Conservation (phyloP, 148 eudicot species). For the Fagopyrum tataricum region DNA sequence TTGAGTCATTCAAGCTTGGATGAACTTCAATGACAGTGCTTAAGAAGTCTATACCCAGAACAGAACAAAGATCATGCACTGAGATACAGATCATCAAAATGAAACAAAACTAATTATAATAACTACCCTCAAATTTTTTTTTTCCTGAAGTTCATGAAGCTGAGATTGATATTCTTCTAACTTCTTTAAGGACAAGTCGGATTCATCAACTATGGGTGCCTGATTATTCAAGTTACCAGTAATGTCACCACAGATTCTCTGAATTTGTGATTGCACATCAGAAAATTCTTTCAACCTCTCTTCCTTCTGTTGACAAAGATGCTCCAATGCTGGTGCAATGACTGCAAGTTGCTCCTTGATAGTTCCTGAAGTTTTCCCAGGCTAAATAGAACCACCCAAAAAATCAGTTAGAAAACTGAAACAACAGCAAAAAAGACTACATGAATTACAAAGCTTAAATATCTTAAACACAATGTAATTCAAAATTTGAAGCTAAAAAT, state of each 20-base stretch:
- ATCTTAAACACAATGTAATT: background rate
- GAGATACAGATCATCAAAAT: constrained; percentile 17
- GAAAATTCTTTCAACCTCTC: constrained; percentile 69
- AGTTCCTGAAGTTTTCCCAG: constrained; percentile 84
- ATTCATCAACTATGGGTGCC: constrained; percentile 65
- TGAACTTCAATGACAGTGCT: constrained; percentile 94
- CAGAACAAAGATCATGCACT: constrained; percentile 96
- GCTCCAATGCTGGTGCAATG: constrained; percentile 78
- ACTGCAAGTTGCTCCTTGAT: constrained; percentile 95
- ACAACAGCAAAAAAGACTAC: background rate
- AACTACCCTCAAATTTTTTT: constrained; percentile 38
- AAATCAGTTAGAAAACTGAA: background rate
- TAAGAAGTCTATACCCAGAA: constrained; percentile 93
- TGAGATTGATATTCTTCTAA: constrained; percentile 79
- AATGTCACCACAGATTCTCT: constrained; percentile 80
- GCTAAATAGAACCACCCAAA: constrained; percentile 41
- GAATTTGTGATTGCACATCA: constrained; percentile 84
- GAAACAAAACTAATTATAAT: background rate
- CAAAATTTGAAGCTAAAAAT: background rate
- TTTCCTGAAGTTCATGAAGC: constrained; percentile 92
- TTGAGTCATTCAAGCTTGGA: constrained; percentile 85
- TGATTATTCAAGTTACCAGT: constrained; percentile 53
- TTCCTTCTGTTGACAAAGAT: constrained; percentile 76
- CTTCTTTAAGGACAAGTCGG: constrained; percentile 78
- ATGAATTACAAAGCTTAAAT: background rate